Evolutionary conservation across 129 eudicot genomes (phyloP).

Genomic region (Dittrichia graveolens): DNA sequence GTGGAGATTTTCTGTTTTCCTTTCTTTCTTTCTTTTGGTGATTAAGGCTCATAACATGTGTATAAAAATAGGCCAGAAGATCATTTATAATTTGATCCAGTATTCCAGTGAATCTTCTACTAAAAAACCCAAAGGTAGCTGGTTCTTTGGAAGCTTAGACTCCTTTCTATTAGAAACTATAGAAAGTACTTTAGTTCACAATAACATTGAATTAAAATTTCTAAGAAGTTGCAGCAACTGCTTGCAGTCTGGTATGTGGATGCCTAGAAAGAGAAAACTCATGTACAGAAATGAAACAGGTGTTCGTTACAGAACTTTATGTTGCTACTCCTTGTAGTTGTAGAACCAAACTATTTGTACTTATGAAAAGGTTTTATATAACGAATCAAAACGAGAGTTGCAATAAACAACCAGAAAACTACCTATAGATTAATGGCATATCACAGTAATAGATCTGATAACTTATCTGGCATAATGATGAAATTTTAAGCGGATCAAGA

Average conservation of each 20-base stretch:
- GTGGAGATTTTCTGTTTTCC: too few species aligned
- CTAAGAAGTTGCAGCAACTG: conserved; percentile 12
- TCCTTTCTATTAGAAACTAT: too few species aligned
- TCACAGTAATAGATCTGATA: conserved; percentile 30
- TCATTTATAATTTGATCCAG: too few species aligned
- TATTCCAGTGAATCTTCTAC: too few species aligned
- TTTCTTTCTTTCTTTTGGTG: too few species aligned
- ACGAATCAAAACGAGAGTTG: neutral
- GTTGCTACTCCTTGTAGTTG: neutral
- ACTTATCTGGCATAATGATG: conserved; percentile 14
- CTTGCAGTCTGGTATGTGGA: neutral
- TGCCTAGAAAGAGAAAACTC: conserved; percentile 11
- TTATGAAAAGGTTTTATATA: neutral
- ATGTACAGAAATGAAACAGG: neutral
- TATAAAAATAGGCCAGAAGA: too few species aligned
- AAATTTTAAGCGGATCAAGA: conserved; percentile 16
- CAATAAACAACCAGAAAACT: conserved; percentile 15
- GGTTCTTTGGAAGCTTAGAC: too few species aligned
- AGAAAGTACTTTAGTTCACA: neutral
- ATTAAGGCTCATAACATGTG: too few species aligned
- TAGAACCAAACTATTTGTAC: conserved; percentile 1
- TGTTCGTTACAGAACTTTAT: neutral
- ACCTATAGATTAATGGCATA: conserved; percentile 2
- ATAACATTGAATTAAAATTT: neutral
- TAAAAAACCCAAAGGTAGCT: too few species aligned